Evolutionary conservation across 2,329 filamentous ascomycete species (phyloP), one percentile per base, ranked within the genome.

Genomic region (Penicillium paneum): DNA sequence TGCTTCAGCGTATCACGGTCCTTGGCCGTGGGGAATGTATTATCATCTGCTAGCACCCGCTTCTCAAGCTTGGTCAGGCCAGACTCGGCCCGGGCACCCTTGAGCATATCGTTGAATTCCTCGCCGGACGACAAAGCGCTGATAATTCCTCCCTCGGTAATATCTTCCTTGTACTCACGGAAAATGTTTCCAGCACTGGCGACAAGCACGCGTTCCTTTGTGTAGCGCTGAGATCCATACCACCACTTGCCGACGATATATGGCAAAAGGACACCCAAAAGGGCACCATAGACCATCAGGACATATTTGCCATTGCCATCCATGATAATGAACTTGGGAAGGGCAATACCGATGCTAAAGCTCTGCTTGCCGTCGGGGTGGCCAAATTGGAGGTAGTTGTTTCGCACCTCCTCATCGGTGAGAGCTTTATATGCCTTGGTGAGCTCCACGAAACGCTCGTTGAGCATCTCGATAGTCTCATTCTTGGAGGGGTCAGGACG

Each of bases 331-430:
- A 94, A 90, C 72, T 94, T 88, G 42, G 94, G 94, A 42, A 99
- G 82, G 42, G 93, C 94, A 63, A 99, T 99, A 61, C 94, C 93
- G 69, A 99, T 97, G 76, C 91, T 97, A 76, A 92, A 94, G 72
- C 91, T 93, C 77, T 99, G 94, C 81, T 97, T 97, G 70, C 94
- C 94, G 71, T 99, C 94, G 7, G 94, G 94, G 73, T 99, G 91
- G 52, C 94, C 94, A 68, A 89, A 99, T 73, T 96, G 89, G 49
- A 96, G 86, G 75, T 90, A 99, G 79, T 99, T 99, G 77, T 96
- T 96, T 69, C 94, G 89, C 57, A 97, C 83, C 39, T 97, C 94
- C 76, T 99, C 95, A 70, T 99, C 94, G 5, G 95, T 99, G 45
- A 99, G 83, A 3, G 94, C 89, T 76, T 99, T 96, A 82, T 97